These are phyloP conservation scores for Cryphonectria radicalis DNA, from an alignment of 2,329 filamentous ascomycete genomes.

Conservation along the genomic window DNA sequence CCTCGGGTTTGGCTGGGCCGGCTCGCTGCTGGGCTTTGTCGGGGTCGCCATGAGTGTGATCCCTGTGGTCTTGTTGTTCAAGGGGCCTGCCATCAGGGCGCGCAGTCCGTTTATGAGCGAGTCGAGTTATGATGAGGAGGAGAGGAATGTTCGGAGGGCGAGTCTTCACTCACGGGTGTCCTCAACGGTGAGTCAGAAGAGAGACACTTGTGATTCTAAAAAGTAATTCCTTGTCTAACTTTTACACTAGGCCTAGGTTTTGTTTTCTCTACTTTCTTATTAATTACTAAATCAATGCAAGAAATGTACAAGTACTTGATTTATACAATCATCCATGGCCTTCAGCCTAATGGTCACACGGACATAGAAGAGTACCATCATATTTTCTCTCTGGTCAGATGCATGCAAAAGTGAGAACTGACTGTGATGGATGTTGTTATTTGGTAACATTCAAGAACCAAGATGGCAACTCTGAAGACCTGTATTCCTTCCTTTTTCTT, in stretches of 20 bases:
- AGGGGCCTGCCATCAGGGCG: conserved; percentile 63
- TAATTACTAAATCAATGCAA: too few species aligned
- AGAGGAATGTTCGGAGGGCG: conserved; percentile 4
- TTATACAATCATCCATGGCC: neutral
- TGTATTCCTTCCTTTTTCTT: neutral
- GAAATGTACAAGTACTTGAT: too few species aligned
- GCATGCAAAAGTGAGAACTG: neutral
- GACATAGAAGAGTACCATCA: neutral
- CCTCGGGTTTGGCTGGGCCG: conserved; percentile 50
- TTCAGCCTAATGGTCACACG: neutral
- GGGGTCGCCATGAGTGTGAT: conserved; percentile 63
- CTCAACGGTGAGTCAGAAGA: neutral
- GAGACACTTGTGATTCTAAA: neutral
- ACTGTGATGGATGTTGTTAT: neutral
- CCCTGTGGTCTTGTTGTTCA: conserved; percentile 70
- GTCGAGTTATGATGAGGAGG: conserved; percentile 21
- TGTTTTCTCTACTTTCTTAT: too few species aligned
- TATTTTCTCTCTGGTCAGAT: neutral
- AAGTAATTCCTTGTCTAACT: neutral
- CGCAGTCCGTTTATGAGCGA: conserved; percentile 62
- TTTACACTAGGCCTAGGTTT: neutral
- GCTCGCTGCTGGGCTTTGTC: conserved; percentile 67
- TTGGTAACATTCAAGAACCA: neutral
- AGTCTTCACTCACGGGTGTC: neutral
- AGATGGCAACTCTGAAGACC: neutral